Evolutionary conservation across 495 filamentous ascomycete species (phyloP), one percentile per base, ranked within the genome.

Genomic region (Aspergillus mulundensis): DNA sequence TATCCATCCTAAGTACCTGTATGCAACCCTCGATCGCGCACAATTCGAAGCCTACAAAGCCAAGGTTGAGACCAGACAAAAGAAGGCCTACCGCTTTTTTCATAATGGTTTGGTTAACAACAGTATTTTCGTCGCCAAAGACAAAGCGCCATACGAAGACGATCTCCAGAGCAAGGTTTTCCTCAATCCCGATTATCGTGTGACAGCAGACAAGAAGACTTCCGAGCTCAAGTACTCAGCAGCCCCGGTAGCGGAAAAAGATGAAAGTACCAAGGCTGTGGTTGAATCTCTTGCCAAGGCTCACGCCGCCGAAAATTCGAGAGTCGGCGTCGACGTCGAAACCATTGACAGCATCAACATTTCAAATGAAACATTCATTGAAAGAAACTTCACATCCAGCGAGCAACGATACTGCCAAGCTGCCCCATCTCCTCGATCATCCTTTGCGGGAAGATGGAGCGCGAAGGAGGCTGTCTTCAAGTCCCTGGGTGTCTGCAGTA

Each of bases 401-500:
- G 94, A 99, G 75, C 84, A 89, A 62, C 80, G 81, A 49, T 95
- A 97, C 73, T 97, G 95, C 77, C 80, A 76, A 49, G 85, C 87
- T 66, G 89, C 90, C 24, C 71, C 88, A 40, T 81, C 77, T 60
- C 85, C 91, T 1, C 89, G 90, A 62, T 84, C 90, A 45, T 89
- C 87, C 39, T 97, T 96, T 72, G 88, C 94, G 0, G 94, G 94
- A 15, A 83, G 90, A 54, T 99, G 94, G 94, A 90, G 85, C 60
- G 94, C 94, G 3, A 99, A 99, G 74, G 94, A 99, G 76, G 94
- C 93, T 5, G 91, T 99, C 5, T 99, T 99, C 77, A 99, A 99
- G 80, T 87, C 88, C 12, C 75, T 99, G n/a, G 89, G 90, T 39
- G 90, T 96, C n/a, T 70, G 80, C 60, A 83, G 89, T 67, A 85